Percentiles rank a stretch among this genome's conserved stretches.
Evolutionary conservation across 805 yeast species (phyloP).

Genomic region (Scheffersomyces amazonensis): DNA sequence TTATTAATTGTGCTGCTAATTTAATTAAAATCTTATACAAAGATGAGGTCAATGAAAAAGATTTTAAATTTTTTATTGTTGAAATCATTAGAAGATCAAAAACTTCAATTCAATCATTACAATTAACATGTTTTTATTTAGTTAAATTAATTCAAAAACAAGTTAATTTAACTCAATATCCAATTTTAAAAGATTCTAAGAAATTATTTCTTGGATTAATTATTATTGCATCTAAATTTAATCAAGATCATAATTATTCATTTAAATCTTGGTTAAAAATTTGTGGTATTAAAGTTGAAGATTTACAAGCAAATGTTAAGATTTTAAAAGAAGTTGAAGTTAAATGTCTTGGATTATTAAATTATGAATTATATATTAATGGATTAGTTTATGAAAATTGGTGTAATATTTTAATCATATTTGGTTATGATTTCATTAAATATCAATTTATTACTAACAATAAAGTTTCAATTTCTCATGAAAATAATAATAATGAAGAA

Average conservation of each 20-base stretch:
- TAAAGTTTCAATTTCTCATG: neutral
- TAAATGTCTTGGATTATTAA: conserved; percentile 48
- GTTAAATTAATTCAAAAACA: conserved; percentile 37
- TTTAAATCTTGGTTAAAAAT: conserved; percentile 72
- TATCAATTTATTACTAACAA: conserved; percentile 25
- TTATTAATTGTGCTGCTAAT: conserved; percentile 34
- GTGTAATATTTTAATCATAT: conserved; percentile 41
- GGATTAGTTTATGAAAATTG: conserved; percentile 45
- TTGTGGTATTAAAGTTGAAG: conserved; percentile 47
- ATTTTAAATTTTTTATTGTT: conserved; percentile 45
- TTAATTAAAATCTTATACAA: conserved; percentile 32
- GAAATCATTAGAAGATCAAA: conserved; percentile 25
- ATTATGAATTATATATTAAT: conserved; percentile 57
- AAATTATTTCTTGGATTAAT: conserved; percentile 65
- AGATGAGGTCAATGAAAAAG: conserved; percentile 8
- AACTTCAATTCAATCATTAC: conserved; percentile 60
- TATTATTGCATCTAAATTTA: conserved; percentile 69
- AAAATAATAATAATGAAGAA: neutral
- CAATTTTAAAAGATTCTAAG: conserved; percentile 50
- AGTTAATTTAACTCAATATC: conserved; percentile 7
- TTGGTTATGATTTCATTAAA: conserved; percentile 42
- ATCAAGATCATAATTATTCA: conserved; percentile 69
- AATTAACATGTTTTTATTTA: conserved; percentile 66
- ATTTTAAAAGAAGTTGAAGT: conserved; percentile 55
- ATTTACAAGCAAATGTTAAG: conserved; percentile 21